Percentiles rank a stretch among this genome's conserved stretches.
These are phyloP conservation scores for Leccinum imitatum DNA, from an alignment of 768 basidiomycete species.

Conservation along the genomic window DNA sequence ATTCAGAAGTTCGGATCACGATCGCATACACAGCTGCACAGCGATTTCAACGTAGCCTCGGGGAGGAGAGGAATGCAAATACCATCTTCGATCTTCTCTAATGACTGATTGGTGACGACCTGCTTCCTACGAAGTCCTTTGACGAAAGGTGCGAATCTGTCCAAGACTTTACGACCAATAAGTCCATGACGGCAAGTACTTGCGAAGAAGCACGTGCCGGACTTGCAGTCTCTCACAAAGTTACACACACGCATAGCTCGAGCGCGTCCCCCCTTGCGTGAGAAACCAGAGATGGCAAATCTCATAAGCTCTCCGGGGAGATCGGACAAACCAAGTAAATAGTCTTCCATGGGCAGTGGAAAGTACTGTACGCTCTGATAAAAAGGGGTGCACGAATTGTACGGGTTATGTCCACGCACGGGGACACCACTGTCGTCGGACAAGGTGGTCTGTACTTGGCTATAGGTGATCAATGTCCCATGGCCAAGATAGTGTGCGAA, in stretches of 20 bases:
- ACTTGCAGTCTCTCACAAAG: slow-evolving; percentile 74
- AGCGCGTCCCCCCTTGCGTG: slow-evolving; percentile 60
- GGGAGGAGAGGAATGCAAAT: slow-evolving; percentile 1
- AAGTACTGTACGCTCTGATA: slow-evolving; percentile 57
- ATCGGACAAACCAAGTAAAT: slow-evolving; percentile 90
- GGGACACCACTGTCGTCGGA: slow-evolving; percentile 58
- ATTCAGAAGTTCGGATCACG: slow-evolving; percentile 70
- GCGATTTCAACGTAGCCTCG: slow-evolving; percentile 7
- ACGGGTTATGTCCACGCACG: slow-evolving; percentile 44
- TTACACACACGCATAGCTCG: slow-evolving; percentile 63
- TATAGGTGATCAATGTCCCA: slow-evolving; percentile 62
- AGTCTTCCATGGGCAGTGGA: slow-evolving; percentile 75
- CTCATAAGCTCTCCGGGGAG: slow-evolving; percentile 98
- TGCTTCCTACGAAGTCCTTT: slow-evolving; percentile 86
- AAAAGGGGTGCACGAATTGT: slow-evolving; percentile 5
- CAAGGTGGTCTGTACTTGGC: slow-evolving; percentile 65
- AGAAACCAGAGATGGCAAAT: slow-evolving; percentile 82
- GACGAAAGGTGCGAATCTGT: slow-evolving; percentile 67
- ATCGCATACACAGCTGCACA: slow-evolving; percentile 68
- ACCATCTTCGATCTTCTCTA: slow-evolving; percentile 96
- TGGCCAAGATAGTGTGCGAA: slow-evolving; percentile 84
- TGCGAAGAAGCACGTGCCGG: slow-evolving; percentile 44
- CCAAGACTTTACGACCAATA: slow-evolving; percentile 58
- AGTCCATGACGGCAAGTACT: background rate
- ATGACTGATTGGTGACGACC: slow-evolving; percentile 76